Evolutionary conservation across 495 filamentous ascomycete genomes (phyloP).

Genomic region (Corynascus novoguineensis): DNA sequence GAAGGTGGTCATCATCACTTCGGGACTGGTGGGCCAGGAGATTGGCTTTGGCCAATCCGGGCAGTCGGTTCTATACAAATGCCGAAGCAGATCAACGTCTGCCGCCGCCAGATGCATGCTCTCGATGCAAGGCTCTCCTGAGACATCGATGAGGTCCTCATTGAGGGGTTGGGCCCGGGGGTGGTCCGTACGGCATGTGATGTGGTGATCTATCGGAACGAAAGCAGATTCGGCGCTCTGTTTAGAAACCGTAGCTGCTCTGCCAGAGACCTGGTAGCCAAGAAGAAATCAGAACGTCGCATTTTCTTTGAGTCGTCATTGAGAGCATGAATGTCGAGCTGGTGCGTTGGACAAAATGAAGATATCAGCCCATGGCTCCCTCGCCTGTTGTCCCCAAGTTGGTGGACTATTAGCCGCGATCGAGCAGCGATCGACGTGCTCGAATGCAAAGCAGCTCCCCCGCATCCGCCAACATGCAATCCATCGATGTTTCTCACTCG

Average conservation of each 20-base stretch:
- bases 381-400: no score
- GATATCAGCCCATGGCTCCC: no score
- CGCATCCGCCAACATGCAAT: not conserved
- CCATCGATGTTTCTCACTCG: not conserved
- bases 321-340: no score
- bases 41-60: slow-evolving; percentile 5
- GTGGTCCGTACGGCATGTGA: not conserved
- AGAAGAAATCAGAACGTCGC: no score
- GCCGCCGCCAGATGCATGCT: not conserved
- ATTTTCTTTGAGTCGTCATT: no score
- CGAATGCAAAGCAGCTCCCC: not conserved
- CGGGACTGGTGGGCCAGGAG: not conserved
- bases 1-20: not conserved
- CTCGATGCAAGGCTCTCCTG: not conserved
- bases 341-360: no score
- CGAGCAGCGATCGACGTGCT: slow-evolving; percentile 1
- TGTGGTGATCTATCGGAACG: no score
- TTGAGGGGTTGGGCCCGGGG: not conserved
- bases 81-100: slow-evolving; percentile 2
- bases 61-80: not conserved
- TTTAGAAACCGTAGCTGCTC: no score
- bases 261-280: no score
- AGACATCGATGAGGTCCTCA: not conserved
- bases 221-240: no score
- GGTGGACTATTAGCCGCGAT: not conserved